Percentiles rank a stretch among this genome's conserved stretches.
Evolutionary conservation across 352 stramenopile genomes (phyloP).

Genomic region (Phytopythium kandeliae): DNA sequence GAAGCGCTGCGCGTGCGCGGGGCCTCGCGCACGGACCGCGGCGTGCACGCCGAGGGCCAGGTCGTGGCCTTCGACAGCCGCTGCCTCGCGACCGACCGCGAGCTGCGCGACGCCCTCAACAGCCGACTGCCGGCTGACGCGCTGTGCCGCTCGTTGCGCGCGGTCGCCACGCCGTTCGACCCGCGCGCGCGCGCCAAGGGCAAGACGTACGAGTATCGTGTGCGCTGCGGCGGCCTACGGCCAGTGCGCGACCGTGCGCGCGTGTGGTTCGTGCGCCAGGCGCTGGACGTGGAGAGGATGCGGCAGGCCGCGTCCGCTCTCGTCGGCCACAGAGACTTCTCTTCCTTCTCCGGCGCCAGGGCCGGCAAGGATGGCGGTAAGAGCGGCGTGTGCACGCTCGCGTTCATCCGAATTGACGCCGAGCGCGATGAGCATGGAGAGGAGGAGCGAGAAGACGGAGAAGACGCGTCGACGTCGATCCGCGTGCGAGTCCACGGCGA

Average conservation of each 20-base stretch:
- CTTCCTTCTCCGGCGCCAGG: conserved; percentile 59
- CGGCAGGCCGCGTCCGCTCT: conserved; percentile 26
- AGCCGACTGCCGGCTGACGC: conserved; percentile 62
- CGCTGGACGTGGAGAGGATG: conserved; percentile 54
- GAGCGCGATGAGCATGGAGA: conserved; percentile 22
- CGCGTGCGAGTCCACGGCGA: conserved; percentile 54
- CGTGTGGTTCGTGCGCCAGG: conserved; percentile 56
- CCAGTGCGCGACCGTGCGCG: conserved; percentile 40
- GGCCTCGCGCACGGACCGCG: conserved; percentile 89
- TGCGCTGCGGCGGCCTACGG: conserved; percentile 45
- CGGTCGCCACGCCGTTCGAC: conserved; percentile 33
- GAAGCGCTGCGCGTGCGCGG: conserved; percentile 75
- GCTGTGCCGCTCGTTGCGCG: conserved; percentile 30
- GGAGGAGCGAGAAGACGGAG: conserved; percentile 13
- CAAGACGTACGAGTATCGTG: conserved; percentile 68
- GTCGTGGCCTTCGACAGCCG: conserved; percentile 86
- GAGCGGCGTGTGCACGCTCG: conserved; percentile 48
- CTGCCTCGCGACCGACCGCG: conserved; percentile 33
- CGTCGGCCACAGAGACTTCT: conserved; percentile 48
- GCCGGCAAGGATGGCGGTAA: conserved; percentile 23
- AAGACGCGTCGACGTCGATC: conserved; percentile 17
- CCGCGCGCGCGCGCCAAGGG: conserved; percentile 34
- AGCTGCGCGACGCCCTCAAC: conserved; percentile 65
- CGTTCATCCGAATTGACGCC: conserved; percentile 24
- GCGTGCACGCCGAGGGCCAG: conserved; percentile 90